phyloP scores from a whole-genome alignment of 306 rosid species.

The Cucurbita moschata region DNA sequence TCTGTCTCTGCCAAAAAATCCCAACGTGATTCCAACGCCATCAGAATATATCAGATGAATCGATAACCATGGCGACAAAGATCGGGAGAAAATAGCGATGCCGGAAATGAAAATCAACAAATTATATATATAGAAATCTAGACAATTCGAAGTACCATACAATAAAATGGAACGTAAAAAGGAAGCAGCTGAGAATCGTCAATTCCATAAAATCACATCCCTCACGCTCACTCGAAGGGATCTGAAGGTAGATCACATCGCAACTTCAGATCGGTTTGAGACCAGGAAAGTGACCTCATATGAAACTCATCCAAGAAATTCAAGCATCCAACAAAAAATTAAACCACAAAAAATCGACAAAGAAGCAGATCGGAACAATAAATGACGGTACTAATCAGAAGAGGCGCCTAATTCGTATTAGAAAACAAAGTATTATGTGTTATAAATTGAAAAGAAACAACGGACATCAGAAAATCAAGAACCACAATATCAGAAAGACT shows the following conservation, averaged over 20 bases:
- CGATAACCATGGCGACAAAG: background rate
- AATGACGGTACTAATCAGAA: background rate
- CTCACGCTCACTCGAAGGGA: background rate
- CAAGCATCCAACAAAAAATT: background rate
- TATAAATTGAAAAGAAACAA: background rate
- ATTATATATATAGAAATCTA: background rate
- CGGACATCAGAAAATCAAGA: background rate
- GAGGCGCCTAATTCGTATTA: background rate
- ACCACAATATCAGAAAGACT: background rate
- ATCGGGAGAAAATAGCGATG: background rate
- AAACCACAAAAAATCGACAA: background rate
- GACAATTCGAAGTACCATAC: background rate
- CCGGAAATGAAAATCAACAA: background rate
- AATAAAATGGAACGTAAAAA: background rate
- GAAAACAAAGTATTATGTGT: background rate
- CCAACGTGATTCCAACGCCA: background rate
- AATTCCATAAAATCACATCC: background rate
- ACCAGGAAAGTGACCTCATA: background rate
- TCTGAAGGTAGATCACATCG: background rate
- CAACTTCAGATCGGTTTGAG: background rate
- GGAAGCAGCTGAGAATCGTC: background rate
- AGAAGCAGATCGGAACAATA: background rate
- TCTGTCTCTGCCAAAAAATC: conserved; percentile 11
- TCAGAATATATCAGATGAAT: background rate
- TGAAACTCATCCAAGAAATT: background rate